Evolutionary conservation across 2,329 filamentous ascomycete species (phyloP), one percentile per base, ranked within the genome.

Genomic region (Leptoxyphium fumago): DNA sequence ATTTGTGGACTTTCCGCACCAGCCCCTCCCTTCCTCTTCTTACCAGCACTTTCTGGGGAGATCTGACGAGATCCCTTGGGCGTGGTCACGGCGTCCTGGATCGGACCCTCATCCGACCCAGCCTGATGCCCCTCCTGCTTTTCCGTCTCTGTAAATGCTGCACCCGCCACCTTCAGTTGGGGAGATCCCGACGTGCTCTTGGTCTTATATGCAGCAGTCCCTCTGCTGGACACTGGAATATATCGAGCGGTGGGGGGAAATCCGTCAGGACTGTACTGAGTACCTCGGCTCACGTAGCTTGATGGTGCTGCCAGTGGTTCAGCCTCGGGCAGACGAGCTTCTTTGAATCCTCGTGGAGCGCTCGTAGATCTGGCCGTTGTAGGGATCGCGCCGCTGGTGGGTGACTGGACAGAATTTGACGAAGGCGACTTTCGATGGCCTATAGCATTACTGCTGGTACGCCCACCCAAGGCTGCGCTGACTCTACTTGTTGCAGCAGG

Each of bases 251-350:
- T 69, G 47, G 68, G 63, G 50, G 70, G 64, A 43, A 57, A 63
- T 46, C 63, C 64, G 45, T 68, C 64, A 39, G 70, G 71, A 38
- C 70, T 72, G 57, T 74, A 76, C 57, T 76, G 73, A 30, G 72
- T 75, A 46, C 62, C 66, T 29, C 64, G 64, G 63, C 75, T 69
- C 45, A 65, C 64, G 59, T 57, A 58, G 14, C 47, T 46, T 18
- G 39, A 36, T 18, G 17, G 39, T 42, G 28, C 11, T 10, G 29
- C n/a, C 42, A 41, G 8, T 42, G 48, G 29, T 43, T 30, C 21
- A 32, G 43, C 10, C n/a, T 44, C 44, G 39, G 40, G 49, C 14
- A 3, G 17, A 29, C 30, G 41, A 29, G 17, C 10, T 34, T 21
- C 39, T 18, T 38, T 6, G 46, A 26, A n/a, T 6, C 11, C 26